phyloP scores from a whole-genome alignment of 495 filamentous ascomycete genomes.

The Diplogelasinospora grovesii region DNA sequence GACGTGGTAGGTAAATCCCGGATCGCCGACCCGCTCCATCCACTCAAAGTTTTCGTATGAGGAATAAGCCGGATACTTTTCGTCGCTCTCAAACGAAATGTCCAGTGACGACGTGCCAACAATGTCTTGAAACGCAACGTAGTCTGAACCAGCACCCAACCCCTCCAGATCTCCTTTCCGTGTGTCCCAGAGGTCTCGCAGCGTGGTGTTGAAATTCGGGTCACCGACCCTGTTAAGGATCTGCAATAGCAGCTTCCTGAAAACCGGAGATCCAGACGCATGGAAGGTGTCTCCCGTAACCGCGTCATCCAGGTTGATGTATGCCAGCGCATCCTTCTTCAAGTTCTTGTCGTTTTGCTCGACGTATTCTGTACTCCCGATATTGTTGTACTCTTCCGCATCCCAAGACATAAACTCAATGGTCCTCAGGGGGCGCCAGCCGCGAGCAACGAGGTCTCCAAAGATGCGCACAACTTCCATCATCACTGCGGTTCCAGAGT shows the following conservation, averaged over 20 bases:
- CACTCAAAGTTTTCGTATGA: conserved; percentile 87
- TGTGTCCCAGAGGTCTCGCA: conserved; percentile 71
- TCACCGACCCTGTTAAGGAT: conserved; percentile 69
- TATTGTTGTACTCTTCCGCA: conserved; percentile 84
- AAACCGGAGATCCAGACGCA: conserved; percentile 72
- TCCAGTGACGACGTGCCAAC: conserved; percentile 89
- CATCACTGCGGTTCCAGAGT: conserved; percentile 85
- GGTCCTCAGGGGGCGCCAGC: conserved; percentile 87
- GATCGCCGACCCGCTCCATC: conserved; percentile 74
- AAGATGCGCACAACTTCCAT: conserved; percentile 81
- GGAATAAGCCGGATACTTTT: conserved; percentile 65
- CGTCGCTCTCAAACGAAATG: conserved; percentile 67
- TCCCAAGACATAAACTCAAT: conserved; percentile 97
- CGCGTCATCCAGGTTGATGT: conserved; percentile 88
- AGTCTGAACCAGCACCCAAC: conserved; percentile 79
- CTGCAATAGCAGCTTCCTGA: conserved; percentile 61
- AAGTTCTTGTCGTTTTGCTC: conserved; percentile 82
- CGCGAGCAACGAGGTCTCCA: conserved; percentile 62
- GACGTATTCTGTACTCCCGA: conserved; percentile 92
- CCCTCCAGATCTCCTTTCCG: conserved; percentile 56
- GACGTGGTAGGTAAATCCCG: conserved; percentile 74
- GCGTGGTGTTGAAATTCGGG: conserved; percentile 61
- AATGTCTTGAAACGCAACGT: conserved; percentile 86
- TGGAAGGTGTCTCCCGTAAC: conserved; percentile 67
- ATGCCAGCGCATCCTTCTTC: conserved; percentile 66